phyloP scores from a whole-genome alignment of 2,329 filamentous ascomycete genomes.

The Ophiostoma tasmaniense region DNA sequence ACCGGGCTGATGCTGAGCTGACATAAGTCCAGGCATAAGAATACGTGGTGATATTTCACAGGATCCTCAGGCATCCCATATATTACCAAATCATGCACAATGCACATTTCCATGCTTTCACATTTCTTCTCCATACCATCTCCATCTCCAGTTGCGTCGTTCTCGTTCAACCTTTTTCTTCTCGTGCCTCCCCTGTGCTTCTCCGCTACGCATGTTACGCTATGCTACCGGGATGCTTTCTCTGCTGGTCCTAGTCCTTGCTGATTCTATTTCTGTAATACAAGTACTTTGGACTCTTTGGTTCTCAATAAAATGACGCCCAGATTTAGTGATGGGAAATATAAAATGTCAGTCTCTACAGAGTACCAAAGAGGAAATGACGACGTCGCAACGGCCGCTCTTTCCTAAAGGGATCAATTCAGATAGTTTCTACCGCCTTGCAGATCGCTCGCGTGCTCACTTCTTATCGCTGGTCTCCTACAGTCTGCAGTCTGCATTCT shows the following conservation, averaged over 20 bases:
- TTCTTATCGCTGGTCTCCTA: not conserved
- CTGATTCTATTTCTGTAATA: not conserved
- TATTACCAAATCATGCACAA: not conserved
- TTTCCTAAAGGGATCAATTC: not conserved
- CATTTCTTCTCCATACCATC: not conserved
- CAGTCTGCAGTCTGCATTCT: no score
- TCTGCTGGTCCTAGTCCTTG: not conserved
- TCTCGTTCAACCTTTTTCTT: not conserved
- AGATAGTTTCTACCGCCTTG: not conserved
- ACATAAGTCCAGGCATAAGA: not conserved
- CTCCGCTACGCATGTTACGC: not conserved
- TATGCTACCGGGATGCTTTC: not conserved
- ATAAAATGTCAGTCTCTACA: not conserved
- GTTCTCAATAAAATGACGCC: not conserved
- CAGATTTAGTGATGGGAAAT: not conserved
- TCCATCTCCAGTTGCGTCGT: not conserved
- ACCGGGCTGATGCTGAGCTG: not conserved
- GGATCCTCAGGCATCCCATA: not conserved
- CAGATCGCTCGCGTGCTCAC: not conserved
- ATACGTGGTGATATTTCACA: not conserved
- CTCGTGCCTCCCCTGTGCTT: not conserved
- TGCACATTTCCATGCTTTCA: not conserved
- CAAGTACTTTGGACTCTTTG: not conserved
- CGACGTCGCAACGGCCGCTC: not conserved
- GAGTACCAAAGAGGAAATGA: not conserved